Base-by-base conservation (phyloP, 2,329 filamentous ascomycete genomes). In the Camillea tinctor region DNA sequence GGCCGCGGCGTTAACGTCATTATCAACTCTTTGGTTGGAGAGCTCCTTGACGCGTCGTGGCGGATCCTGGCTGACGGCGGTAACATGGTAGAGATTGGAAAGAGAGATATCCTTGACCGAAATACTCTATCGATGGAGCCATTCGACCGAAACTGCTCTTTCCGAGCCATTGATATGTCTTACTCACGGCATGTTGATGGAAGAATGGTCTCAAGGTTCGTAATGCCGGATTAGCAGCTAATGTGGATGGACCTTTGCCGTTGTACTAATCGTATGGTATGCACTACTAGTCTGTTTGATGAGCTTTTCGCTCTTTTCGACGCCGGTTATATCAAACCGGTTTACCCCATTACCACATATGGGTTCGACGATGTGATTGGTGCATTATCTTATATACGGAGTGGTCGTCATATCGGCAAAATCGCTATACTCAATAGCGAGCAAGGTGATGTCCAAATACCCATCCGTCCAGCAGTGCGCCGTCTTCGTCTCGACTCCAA, bases 401-500 rank as follows among this genome's bases (percentile, higher is more conserved):
- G 65, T 9, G 74, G 76, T 0, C 69, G 69, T 13, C 76, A 77
- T 52, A 71, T 74, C 1, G 77, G 78, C 7, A 79, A 79, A 64
- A 64, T 78, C 1, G 73, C 79, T 8, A 60, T 79, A 13, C 61
- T 65, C 13, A 62, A 62, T 48, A 59, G 57, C 2, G 30, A 56
- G 3, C 15, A 64, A 15, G 13, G 63, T 13, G 60, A 71, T 20
- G 56, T 65, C 11, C 59, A 71, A 24, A 36, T 75, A 6, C 67
- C 65, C 4, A 62, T 70, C 26, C 52, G 68, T 4, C 65, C 66
- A 2, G 61, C 57, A 0, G 7, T 60, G 2, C 64, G 55, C 8
- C 24, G n/a, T 1, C 58, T 74, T 6, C 19, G 24, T 2, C 61
- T 75, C 13, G 40, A 58, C 1, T 15, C 59, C 0, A 64, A 74